These are phyloP conservation scores for Buddleja alternifolia DNA, from an alignment of 257 asterid genomes.

Conservation along the genomic window DNA sequence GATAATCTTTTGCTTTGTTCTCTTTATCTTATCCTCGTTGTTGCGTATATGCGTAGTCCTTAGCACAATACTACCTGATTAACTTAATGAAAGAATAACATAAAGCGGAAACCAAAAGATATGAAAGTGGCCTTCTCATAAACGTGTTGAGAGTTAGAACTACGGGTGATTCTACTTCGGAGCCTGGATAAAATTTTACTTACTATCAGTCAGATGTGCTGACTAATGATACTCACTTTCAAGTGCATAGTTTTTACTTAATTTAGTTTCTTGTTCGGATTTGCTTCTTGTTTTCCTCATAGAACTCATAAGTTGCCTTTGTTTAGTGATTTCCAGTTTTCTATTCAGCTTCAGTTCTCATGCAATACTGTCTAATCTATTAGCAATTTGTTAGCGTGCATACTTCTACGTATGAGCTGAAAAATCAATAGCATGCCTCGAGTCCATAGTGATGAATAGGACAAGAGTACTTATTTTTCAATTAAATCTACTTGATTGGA, in stretches of 20 bases:
- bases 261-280: background rate
- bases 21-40: no score
- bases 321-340: background rate
- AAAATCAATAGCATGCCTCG: background rate
- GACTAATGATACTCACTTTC: background rate
- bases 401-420: background rate
- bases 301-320: constrained; percentile 1
- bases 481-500: constrained; percentile 18
- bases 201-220: no score
- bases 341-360: background rate
- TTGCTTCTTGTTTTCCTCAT: background rate
- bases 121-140: background rate
- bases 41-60: no score
- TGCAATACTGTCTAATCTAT: background rate
- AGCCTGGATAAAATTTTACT: no score
- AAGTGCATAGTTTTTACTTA: background rate
- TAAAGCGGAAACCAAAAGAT: background rate
- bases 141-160: no score
- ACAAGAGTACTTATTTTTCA: constrained; percentile 9
- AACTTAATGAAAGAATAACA: background rate
- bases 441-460: background rate
- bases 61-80: no score
- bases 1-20: no score
- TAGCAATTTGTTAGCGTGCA: background rate
- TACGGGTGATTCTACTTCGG: no score